Evolutionary conservation across 805 yeast genomes (phyloP).

Genomic region (Pichia ethanolica): DNA sequence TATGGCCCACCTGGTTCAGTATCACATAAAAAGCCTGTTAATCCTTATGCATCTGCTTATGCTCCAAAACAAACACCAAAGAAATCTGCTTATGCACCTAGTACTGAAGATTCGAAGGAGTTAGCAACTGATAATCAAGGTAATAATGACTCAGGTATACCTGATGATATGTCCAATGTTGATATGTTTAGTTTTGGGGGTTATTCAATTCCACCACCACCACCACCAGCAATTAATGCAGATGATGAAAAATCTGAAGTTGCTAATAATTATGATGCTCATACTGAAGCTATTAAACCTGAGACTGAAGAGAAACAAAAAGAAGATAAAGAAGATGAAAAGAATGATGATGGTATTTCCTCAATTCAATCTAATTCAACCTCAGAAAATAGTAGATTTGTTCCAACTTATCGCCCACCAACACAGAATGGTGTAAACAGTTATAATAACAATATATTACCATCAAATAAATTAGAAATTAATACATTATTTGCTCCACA

Average conservation of each 20-base stretch:
- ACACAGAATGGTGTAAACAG: not conserved
- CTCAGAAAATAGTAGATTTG: not conserved
- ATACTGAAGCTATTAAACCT: not conserved
- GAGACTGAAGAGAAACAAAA: not conserved
- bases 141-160: constrained; percentile 8
- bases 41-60: constrained; percentile 9
- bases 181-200: constrained; percentile 30
- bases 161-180: constrained; percentile 12
- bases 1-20: constrained; percentile 6
- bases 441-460: not conserved
- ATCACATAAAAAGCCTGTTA: not conserved
- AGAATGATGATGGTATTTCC: too few species aligned
- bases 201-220: constrained; percentile 19
- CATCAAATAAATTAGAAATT: constrained; percentile 8
- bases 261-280: not conserved
- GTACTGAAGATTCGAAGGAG: not conserved
- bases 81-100: constrained; percentile 3
- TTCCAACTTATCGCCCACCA: constrained; percentile 2
- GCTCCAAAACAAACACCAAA: constrained; percentile 1
- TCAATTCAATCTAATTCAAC: not conserved
- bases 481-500: constrained; percentile 26
- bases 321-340: not conserved
- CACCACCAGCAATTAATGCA: not conserved
- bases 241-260: not conserved
- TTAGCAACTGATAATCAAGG: not conserved